Evolutionary conservation across 352 stramenopile genomes (phyloP), one percentile per base, ranked within the genome.

Genomic region (Pythium folliculosum): DNA sequence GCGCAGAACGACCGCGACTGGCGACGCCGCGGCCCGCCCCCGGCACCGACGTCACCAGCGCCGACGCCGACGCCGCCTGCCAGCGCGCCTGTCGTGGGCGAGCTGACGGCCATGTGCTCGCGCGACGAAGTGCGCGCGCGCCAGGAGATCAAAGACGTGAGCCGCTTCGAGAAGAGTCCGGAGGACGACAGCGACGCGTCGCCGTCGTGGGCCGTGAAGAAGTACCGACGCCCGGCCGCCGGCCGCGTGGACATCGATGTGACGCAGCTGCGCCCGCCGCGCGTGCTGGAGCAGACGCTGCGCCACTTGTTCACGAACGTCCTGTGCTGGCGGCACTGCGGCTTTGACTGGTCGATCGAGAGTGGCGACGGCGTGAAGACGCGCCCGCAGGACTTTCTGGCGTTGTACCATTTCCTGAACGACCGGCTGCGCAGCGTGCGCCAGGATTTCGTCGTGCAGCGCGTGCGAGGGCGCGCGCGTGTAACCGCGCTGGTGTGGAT

Each of bases 391-490:
- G 72, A 81, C 25, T 92, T 92, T 60, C 43, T 92, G 27, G 64
- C 76, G 16, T 56, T 90, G 22, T 92, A 92, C 59, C 77, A 92
- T 60, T 92, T 91, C 60, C 21, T 92, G 1, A 84, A 72, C 49
- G 84, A 92, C 67, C 79, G 84, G n/a, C 37, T 91, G 25, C 84
- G 84, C 14, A 87, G 81, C 38, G 77, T 92, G 14, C 81, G 84
- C 40, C 82, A 92, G 58, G 84, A 92, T 71, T 86, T 89, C 51
- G 87, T 77, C 5, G 60, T 92, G 6, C 84, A 92, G 77, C 71
- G 79, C 14, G 70, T 89, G 44, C 67, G 72, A 4, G 72, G 75
- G 37, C 56, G 17, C 2, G 69, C 67, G 21, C 66, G 82, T 17
- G 63, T 84, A 37, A 58, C 70, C 10, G 81, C 80, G 22, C 70